Evolutionary conservation across 2,329 filamentous ascomycete genomes (phyloP), one percentile per base, ranked within the genome.

Genomic region (Paraconiothyrium sp.): DNA sequence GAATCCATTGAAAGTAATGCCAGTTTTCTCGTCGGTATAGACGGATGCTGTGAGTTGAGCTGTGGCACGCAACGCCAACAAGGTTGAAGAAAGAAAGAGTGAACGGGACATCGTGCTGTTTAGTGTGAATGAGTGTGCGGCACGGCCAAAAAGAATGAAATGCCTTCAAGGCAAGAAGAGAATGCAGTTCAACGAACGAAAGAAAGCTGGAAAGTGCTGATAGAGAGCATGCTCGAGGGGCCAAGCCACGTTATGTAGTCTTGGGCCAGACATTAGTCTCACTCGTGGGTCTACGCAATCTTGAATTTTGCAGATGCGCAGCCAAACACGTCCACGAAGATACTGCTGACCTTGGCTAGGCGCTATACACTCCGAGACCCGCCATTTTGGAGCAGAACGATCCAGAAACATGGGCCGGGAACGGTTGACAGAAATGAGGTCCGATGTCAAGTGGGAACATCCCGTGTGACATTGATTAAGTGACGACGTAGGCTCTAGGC

Each of bases 161-260:
- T 72, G 73, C 73, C 73, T 57, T 76, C 73, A 74, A 76, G 74
- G 73, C 73, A 68, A 59, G 52, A 68, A 71, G 57, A 62, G 65
- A 69, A 67, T 54, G 65, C 68, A 56, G 60, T 58, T 65, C 59
- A 58, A 62, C 51, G 59, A 67, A 68, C 46, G 65, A 64, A 63
- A 22, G 39, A 13, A n/a, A 44, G 27, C 52, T 55, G 39, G 24
- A 34, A 39, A n/a, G 20, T 11, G n/a, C 52, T 55, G 52, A 24
- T 55, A 35, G 39, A 46, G 39, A 46, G 27, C n/a, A 34, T 8
- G n/a, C 14, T 44, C n/a, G 16, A n/a, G 52, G 39, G 7, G 11
- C 9, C 27, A 22, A 35, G 24, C 27, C 27, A 27, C 14, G 13
- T 55, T 55, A 46, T 55, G 52, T 55, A 55, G 52, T 44, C 27